Conservation (phyloP, 352 stramenopile genomes). For the Phytophthora pinifolia region DNA sequence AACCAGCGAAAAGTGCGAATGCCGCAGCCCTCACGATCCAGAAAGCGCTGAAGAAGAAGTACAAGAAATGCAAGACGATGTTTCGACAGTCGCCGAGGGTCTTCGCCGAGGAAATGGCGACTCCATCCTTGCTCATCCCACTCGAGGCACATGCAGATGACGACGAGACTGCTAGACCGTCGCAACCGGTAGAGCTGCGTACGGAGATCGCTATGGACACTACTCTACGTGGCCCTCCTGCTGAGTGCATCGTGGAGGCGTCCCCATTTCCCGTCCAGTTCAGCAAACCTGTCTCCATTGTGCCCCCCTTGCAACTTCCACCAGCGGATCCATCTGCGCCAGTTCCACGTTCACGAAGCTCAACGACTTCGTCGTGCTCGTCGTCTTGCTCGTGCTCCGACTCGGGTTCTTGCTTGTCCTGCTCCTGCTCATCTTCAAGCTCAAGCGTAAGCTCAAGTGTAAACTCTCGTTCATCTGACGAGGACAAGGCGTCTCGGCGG, state of each 20-base stretch:
- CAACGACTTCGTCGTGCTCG: conserved; percentile 7
- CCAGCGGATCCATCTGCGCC: neutral
- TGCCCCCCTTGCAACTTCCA: conserved; percentile 16
- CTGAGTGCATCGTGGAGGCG: neutral
- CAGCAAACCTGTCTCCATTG: conserved; percentile 4
- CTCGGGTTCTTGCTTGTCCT: conserved; percentile 18
- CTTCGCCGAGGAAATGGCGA: conserved; percentile 31
- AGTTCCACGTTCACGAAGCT: conserved; percentile 6
- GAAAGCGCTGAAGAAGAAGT: conserved; percentile 47
- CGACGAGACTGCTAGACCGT: too few species aligned
- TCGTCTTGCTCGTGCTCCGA: conserved; percentile 17
- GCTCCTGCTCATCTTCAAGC: conserved; percentile 19
- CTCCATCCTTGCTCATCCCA: too few species aligned
- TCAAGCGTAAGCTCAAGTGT: conserved; percentile 26
- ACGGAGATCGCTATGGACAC: neutral
- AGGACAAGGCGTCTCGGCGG: neutral
- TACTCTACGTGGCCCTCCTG: neutral
- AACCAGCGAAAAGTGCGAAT: conserved; percentile 14
- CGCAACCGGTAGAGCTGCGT: neutral
- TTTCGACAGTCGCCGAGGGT: conserved; percentile 50
- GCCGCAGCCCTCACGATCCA: conserved; percentile 45
- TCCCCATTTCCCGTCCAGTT: neutral
- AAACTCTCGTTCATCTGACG: conserved; percentile 21
- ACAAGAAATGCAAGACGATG: conserved; percentile 39
- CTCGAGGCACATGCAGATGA: too few species aligned